Evolutionary conservation across 192 early-diverging fungal species (phyloP).

Genomic region (Rhizophagus sp.): DNA sequence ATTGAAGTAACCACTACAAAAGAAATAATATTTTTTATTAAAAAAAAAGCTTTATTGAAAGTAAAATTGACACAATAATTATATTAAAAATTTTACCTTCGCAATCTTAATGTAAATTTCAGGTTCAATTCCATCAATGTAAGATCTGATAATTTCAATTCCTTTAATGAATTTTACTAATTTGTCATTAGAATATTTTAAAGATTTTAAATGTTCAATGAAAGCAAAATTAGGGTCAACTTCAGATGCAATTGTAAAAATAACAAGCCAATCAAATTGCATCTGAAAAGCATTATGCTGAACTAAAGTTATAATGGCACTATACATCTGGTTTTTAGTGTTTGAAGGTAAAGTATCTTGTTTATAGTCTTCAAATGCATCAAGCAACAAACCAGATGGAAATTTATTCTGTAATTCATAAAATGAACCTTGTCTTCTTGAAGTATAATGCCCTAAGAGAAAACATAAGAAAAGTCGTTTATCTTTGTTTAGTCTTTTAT

Average conservation of each 20-base stretch:
- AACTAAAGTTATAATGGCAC: neutral
- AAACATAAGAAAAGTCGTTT: conserved; percentile 1
- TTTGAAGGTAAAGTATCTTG: neutral
- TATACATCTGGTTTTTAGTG: neutral
- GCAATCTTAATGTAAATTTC: neutral
- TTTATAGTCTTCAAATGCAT: neutral
- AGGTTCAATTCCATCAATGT: neutral
- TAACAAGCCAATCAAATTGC: neutral
- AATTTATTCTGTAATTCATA: neutral
- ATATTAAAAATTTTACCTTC: neutral
- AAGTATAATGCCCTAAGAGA: neutral
- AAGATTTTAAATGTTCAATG: neutral
- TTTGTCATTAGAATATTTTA: neutral
- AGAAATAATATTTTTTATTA: neutral
- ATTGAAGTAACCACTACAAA: conserved; percentile 8
- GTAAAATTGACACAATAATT: neutral
- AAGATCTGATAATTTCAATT: neutral
- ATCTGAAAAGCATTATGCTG: neutral
- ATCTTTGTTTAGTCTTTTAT: neutral
- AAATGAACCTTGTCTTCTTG: too few species aligned
- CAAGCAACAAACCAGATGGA: neutral
- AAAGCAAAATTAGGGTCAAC: conserved; percentile 4
- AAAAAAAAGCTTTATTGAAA: too few species aligned
- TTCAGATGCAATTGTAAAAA: neutral
- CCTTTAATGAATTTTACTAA: neutral